phyloP scores from a whole-genome alignment of 106 monocot species.

The Phalaenopsis equestris region DNA sequence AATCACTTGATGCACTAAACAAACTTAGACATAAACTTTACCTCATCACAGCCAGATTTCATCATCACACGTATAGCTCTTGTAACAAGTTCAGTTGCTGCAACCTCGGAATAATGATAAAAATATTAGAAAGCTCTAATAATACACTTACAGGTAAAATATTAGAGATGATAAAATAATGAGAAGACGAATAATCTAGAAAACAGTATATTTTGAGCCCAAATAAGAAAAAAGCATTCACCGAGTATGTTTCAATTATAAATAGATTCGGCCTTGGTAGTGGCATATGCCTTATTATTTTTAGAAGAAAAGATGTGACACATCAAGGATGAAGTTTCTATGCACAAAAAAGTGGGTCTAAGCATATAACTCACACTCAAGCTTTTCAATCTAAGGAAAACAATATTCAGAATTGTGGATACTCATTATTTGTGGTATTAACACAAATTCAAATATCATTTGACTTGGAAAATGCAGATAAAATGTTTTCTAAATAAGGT shows the following conservation, averaged over 20 bases:
- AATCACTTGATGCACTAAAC: neutral
- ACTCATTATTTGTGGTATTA: too few relatives aligned
- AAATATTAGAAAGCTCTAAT: neutral
- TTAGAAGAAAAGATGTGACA: too few relatives aligned
- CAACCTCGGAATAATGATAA: conserved; percentile 12
- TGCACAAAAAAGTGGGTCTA: too few relatives aligned
- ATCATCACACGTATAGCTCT: conserved; percentile 89
- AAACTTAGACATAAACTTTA: conserved; percentile 9
- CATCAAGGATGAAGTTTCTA: neutral
- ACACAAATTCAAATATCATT: too few relatives aligned
- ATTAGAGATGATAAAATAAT: neutral
- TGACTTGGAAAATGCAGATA: too few relatives aligned
- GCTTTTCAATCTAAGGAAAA: too few relatives aligned
- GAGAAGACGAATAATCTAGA: neutral
- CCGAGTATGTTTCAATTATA: neutral
- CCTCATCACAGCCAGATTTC: conserved; percentile 99
- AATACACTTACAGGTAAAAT: neutral
- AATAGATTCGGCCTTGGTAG: neutral
- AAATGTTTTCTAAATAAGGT: too few relatives aligned
- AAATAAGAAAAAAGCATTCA: neutral
- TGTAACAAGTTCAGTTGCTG: conserved; percentile 96
- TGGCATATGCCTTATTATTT: neutral
- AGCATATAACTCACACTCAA: too few relatives aligned
- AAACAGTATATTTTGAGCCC: neutral
- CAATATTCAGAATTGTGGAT: too few relatives aligned